Conservation (phyloP, 768 basidiomycete genomes). For the Leccinellum luteum region DNA sequence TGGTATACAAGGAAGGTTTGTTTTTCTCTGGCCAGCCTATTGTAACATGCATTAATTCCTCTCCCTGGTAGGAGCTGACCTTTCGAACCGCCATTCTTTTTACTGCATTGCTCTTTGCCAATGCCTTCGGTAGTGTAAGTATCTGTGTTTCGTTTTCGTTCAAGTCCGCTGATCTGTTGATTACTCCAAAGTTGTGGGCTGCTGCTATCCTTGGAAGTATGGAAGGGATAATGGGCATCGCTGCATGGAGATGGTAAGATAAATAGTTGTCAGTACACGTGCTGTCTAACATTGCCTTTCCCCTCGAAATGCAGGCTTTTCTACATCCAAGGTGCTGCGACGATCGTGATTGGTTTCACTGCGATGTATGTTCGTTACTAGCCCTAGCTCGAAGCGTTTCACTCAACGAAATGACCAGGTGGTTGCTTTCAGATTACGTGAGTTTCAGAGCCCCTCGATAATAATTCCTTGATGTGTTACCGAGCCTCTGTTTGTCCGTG, state of each 20-base stretch:
- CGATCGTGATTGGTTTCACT: constrained; percentile 46
- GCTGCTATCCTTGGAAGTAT: constrained; percentile 38
- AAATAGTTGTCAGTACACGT: not conserved
- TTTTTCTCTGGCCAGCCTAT: not conserved
- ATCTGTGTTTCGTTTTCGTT: not conserved
- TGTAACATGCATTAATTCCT: not conserved
- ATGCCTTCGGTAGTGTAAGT: constrained; percentile 64
- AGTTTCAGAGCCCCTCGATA: constrained; percentile 14
- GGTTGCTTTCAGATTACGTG: constrained; percentile 60
- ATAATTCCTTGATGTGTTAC: not conserved
- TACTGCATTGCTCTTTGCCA: constrained; percentile 55
- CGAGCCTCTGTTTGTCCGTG: not conserved
- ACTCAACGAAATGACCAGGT: constrained; percentile 34
- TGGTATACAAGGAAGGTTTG: constrained; percentile 25
- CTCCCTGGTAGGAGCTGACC: constrained; percentile 50
- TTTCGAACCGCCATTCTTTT: constrained; percentile 62
- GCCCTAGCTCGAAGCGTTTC: not conserved
- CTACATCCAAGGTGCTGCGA: not conserved
- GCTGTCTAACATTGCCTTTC: not conserved
- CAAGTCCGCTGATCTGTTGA: not conserved
- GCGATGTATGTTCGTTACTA: constrained; percentile 40
- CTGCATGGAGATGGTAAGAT: constrained; percentile 67
- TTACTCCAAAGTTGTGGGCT: constrained; percentile 50
- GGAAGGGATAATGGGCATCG: constrained; percentile 63
- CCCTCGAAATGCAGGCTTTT: not conserved